A percentile compares a stretch with the other conserved stretches of the same genome.
phyloP scores from a whole-genome alignment of 345 rosid species.

The Hibiscus mutabilis region DNA sequence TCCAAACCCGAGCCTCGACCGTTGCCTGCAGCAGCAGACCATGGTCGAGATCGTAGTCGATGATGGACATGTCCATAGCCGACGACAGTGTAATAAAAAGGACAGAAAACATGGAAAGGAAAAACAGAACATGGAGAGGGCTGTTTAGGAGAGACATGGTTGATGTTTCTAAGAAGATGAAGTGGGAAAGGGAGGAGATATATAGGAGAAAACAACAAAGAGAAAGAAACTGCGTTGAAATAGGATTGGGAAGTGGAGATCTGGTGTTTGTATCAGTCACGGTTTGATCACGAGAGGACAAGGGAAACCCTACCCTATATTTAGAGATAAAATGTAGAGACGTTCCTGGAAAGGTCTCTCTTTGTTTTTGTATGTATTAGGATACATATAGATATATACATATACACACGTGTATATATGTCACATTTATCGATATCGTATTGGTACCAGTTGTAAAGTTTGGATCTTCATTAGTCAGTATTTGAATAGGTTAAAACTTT shows the following conservation, averaged over 20 bases:
- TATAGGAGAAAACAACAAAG: background rate
- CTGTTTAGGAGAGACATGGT: conserved; percentile 14
- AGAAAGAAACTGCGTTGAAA: conserved; percentile 18
- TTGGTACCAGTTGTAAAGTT: too few relatives aligned
- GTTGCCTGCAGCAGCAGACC: background rate
- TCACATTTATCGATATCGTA: too few relatives aligned
- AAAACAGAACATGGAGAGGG: background rate
- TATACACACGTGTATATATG: too few relatives aligned
- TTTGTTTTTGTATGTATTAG: too few relatives aligned
- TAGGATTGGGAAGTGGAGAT: background rate
- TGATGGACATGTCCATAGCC: conserved; percentile 46
- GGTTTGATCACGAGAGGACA: background rate
- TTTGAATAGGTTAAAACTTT: too few relatives aligned
- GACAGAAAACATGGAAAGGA: background rate
- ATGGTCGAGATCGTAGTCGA: conserved; percentile 32
- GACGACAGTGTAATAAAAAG: conserved; percentile 9
- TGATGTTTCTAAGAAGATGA: background rate
- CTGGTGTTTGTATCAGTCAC: conserved; percentile 3
- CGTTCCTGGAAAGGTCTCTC: background rate
- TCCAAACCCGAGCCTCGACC: conserved; percentile 22
- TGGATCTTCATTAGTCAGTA: too few relatives aligned
- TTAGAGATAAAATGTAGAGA: background rate
- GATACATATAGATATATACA: too few relatives aligned
- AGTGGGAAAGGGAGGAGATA: background rate
- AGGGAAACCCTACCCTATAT: background rate